Evolutionary conservation across 176 grass and related monocot genomes (phyloP).

Genomic region (Hyparrhenia diplandra): DNA sequence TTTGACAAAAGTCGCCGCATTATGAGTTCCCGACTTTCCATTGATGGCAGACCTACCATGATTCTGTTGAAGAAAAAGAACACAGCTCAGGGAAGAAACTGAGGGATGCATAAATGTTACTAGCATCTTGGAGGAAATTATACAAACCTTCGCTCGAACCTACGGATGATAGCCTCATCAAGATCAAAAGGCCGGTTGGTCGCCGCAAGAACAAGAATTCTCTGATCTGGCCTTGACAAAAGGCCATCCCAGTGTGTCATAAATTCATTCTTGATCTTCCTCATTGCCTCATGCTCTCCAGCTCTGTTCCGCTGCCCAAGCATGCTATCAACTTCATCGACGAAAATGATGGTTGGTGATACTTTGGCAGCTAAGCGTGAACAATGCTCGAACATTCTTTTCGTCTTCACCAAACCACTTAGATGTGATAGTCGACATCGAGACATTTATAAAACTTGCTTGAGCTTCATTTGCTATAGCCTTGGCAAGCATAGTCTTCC

Average conservation of each 20-base stretch:
- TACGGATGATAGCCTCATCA: conserved; percentile 83
- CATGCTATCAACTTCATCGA: conserved; percentile 86
- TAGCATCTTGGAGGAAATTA: background rate
- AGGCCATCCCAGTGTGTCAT: conserved; percentile 88
- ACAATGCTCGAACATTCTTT: conserved; percentile 79
- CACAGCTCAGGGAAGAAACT: background rate
- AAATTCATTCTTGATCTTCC: conserved; percentile 90
- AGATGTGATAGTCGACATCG: conserved; percentile 79
- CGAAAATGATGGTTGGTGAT: conserved; percentile 75
- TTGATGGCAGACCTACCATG: conserved; percentile 83
- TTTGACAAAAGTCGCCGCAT: conserved; percentile 73
- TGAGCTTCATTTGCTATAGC: conserved; percentile 86
- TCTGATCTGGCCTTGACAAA: conserved; percentile 55
- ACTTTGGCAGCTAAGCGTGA: conserved; percentile 78
- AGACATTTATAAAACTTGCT: conserved; percentile 86
- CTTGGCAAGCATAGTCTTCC: conserved; percentile 86
- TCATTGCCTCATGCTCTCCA: conserved; percentile 83
- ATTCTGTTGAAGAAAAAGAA: conserved; percentile 53
- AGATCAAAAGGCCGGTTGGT: conserved; percentile 81
- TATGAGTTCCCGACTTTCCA: conserved; percentile 72
- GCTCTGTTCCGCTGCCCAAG: conserved; percentile 76
- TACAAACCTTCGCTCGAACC: conserved; percentile 76
- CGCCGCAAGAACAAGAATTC: conserved; percentile 78
- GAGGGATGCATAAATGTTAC: background rate
- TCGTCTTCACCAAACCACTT: conserved; percentile 92